Evolutionary conservation across 306 rosid genomes (phyloP).

Genomic region (Castanospermum australe): DNA sequence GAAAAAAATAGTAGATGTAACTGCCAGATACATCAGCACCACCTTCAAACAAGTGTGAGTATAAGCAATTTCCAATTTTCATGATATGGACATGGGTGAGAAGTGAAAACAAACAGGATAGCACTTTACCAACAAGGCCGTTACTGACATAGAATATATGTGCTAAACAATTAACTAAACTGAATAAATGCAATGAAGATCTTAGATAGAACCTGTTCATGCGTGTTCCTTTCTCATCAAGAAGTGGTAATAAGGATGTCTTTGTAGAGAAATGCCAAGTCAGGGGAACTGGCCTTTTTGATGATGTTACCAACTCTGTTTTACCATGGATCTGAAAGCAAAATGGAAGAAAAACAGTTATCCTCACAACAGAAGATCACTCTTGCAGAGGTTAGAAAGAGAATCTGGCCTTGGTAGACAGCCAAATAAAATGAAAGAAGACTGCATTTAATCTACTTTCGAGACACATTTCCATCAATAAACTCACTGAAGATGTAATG

Average conservation of each 20-base stretch:
- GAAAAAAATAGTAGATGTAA: background rate
- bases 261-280: conserved; percentile 92
- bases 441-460: background rate
- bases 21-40: background rate
- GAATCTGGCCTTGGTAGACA: background rate
- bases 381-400: background rate
- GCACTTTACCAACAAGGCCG: background rate
- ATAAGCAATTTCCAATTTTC: conserved; percentile 14
- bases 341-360: conserved; percentile 15
- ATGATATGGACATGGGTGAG: background rate
- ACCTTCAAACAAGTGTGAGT: conserved; percentile 15
- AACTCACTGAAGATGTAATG: conserved; percentile 16
- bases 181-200: conserved; percentile 17
- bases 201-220: conserved; percentile 70
- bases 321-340: conserved; percentile 78
- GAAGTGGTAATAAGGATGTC: conserved; percentile 74
- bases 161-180: conserved; percentile 15
- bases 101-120: conserved; percentile 20
- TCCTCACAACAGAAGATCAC: background rate
- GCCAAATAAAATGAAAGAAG: conserved; percentile 14
- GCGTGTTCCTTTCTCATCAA: conserved; percentile 71
- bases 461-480: background rate
- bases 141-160: conserved; percentile 5
- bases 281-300: conserved; percentile 92
- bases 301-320: conserved; percentile 92